A percentile compares a stretch with the other conserved stretches of the same genome.
These are phyloP conservation scores for Panicum virgatum DNA, from an alignment of 202 grass and related monocot species.

Conservation along the genomic window DNA sequence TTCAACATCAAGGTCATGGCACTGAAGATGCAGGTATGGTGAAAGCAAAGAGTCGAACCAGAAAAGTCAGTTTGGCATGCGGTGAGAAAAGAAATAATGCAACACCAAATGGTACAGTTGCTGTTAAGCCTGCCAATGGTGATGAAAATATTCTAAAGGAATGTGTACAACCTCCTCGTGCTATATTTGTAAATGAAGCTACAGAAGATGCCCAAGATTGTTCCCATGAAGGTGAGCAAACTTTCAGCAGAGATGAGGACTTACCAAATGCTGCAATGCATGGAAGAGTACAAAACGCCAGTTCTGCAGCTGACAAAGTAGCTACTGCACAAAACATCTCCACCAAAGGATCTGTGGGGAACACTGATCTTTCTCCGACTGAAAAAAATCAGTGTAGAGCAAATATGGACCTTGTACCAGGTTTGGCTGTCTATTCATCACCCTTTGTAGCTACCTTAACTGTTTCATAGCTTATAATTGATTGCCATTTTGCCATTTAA, in stretches of 20 bases:
- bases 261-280: slow-evolving; percentile 39
- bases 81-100: slow-evolving; percentile 43
- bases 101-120: slow-evolving; percentile 22
- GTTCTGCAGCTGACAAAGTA: neutral
- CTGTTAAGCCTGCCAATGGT: slow-evolving; percentile 49
- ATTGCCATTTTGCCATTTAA: slow-evolving; percentile 21
- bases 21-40: slow-evolving; percentile 46
- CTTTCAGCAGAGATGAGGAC: slow-evolving; percentile 35
- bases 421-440: slow-evolving; percentile 23
- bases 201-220: slow-evolving; percentile 55
- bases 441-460: slow-evolving; percentile 14
- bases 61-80: slow-evolving; percentile 32
- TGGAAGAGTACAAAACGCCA: slow-evolving; percentile 31
- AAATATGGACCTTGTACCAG: slow-evolving; percentile 45
- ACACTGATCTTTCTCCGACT: neutral
- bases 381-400: slow-evolving; percentile 20
- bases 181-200: slow-evolving; percentile 52
- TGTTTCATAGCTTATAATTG: neutral
- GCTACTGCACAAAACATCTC: slow-evolving; percentile 38
- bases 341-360: neutral
- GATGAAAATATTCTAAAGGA: slow-evolving; percentile 51
- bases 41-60: slow-evolving; percentile 54
- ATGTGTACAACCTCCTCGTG: slow-evolving; percentile 8
- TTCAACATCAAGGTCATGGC: slow-evolving; percentile 49
- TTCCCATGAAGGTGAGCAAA: slow-evolving; percentile 51